phyloP scores from a whole-genome alignment of 1,284 basidiomycete genomes.

The Leucocoprinus gongylophorus region DNA sequence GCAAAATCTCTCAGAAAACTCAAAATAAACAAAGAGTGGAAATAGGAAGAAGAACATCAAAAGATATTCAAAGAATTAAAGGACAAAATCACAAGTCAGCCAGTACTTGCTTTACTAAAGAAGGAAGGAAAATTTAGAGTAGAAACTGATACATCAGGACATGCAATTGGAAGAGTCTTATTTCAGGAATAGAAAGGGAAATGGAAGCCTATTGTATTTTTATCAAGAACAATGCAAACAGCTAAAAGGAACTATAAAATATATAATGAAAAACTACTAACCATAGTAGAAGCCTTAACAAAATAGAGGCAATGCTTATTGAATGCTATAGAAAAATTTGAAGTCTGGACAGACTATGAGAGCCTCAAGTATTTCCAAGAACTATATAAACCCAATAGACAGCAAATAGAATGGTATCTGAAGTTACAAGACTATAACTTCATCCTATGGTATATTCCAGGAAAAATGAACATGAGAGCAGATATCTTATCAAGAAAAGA shows the following conservation, averaged over 20 bases:
- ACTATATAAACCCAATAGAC: constrained; percentile 27
- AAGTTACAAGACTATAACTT: constrained; percentile 20
- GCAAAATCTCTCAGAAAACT: not conserved
- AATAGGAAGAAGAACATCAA: constrained; percentile 1
- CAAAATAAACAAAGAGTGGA: not conserved
- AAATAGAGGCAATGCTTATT: constrained; percentile 33
- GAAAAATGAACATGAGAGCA: constrained; percentile 25
- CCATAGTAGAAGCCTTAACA: constrained; percentile 31
- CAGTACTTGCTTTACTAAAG: not conserved
- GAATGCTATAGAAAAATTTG: constrained; percentile 20
- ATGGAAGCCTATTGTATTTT: not conserved
- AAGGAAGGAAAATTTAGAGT: not conserved
- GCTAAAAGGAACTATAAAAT: constrained; percentile 11
- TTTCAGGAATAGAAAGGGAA: not conserved
- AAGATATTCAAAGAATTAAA: constrained; percentile 16
- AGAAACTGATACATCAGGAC: not conserved
- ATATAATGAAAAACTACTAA: constrained; percentile 11
- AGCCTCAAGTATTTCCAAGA: constrained; percentile 36
- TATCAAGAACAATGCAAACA: not conserved
- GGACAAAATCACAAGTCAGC: constrained; percentile 11
- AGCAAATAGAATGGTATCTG: constrained; percentile 36
- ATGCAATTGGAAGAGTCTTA: constrained; percentile 2
- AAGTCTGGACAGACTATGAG: constrained; percentile 36
- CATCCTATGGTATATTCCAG: constrained; percentile 30
- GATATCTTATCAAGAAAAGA: constrained; percentile 33